These are phyloP conservation scores for Hericium alpestre DNA, from an alignment of 768 basidiomycete genomes.

Conservation along the genomic window DNA sequence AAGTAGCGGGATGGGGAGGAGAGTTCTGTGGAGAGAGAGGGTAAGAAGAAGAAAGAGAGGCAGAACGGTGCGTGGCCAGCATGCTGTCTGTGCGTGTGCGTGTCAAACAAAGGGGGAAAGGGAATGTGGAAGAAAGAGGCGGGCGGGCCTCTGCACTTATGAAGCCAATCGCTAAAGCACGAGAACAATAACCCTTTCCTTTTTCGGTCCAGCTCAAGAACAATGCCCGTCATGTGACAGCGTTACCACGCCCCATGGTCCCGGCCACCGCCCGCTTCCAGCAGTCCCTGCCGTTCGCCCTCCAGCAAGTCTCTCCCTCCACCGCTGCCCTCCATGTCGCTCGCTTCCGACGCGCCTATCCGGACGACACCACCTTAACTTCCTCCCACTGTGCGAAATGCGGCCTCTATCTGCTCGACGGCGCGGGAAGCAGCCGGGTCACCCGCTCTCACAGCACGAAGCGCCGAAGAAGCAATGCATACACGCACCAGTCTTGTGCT, in stretches of 20 bases:
- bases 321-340: constrained; percentile 55
- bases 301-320: constrained; percentile 41
- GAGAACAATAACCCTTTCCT: constrained; percentile 2
- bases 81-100: constrained; percentile 2
- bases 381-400: constrained; percentile 40
- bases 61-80: constrained; percentile 5
- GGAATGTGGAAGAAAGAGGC: no score
- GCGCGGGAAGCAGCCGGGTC: constrained; percentile 27
- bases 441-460: constrained; percentile 13
- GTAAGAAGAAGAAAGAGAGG: constrained; percentile 1
- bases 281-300: constrained; percentile 34
- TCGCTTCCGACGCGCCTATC: constrained; percentile 22
- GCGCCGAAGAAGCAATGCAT: no score
- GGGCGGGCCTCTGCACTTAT: no score
- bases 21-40: constrained; percentile 8
- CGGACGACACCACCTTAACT: constrained; percentile 17
- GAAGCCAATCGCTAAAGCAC: not conserved
- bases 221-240: not conserved
- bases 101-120: not conserved
- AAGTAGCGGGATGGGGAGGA: not conserved
- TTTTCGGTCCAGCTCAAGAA: not conserved
- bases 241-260: not conserved
- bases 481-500: constrained; percentile 14
- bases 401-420: constrained; percentile 36
- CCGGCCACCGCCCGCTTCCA: constrained; percentile 31